Evolutionary conservation across 2,329 filamentous ascomycete species (phyloP), one percentile per base, ranked within the genome.

Genomic region (Xylaria arbuscula): DNA sequence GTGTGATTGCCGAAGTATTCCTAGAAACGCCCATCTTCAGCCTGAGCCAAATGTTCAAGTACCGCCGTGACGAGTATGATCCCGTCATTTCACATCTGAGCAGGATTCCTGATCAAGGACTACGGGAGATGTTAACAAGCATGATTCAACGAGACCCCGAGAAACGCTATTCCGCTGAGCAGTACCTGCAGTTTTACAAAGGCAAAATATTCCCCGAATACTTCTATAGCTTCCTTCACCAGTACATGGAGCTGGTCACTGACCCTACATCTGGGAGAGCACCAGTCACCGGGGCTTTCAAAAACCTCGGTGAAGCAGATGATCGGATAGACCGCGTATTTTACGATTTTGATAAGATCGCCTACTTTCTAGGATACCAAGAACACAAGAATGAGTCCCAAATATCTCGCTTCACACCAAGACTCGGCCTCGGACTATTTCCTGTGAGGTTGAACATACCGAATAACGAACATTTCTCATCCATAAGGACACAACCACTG

Each of bases 81-180:
- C 95, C 95, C 0, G 89, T 90, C 60, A 90, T 92, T 55, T 89
- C 92, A 6, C 91, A 96, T 74, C 82, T 99, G 50, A 91, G 88
- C 78, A 93, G 94, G 74, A 97, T 99, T 68, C 90, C 94, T 42
- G 94, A 99, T 78, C 88, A 89, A 66, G 92, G 97, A 68, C 88
- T 99, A 65, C 89, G 94, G 54, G 92, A 97, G 57, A 89, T 99
- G 85, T 92, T 99, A 72, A 87, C 91, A 22, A 94, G 97, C 79
- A 99, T 99, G 96, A 97, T 99, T 70, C 93, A 97, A 78, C 84
- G 98, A 8, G 93, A 98, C 72, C 95, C 97, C 0, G 91, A 97
- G 79, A 93, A 93, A 74, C 89, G 96, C 72, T 97, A 97, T 79
- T 94, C 93, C 19, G 95, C 96, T 1, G 94, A 98, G 66, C 93